These are phyloP conservation scores for Eucalyptus viminalis DNA, from an alignment of 345 rosid genomes.

Conservation along the genomic window DNA sequence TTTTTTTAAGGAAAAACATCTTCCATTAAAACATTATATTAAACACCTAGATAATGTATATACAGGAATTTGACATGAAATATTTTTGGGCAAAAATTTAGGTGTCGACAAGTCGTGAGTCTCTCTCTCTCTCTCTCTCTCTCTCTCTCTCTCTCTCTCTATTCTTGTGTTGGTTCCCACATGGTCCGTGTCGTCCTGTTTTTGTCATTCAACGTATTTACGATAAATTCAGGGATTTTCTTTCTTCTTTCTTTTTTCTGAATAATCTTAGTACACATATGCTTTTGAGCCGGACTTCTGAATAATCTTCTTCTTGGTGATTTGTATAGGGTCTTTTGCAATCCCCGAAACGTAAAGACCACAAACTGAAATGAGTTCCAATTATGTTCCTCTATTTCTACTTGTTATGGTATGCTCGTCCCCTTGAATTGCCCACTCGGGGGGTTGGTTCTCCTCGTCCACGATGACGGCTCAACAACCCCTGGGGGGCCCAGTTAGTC, in stretches of 20 bases:
- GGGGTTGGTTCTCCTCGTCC: neutral
- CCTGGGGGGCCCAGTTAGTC: conserved; percentile 25
- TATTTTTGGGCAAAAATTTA: too few species aligned
- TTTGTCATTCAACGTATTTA: neutral
- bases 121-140: too few species aligned
- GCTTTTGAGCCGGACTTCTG: neutral
- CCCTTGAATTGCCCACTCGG: neutral
- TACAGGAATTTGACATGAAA: too few species aligned
- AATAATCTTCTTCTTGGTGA: neutral
- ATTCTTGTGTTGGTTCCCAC: neutral
- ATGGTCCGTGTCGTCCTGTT: neutral
- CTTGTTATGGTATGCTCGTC: neutral
- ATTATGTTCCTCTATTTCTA: neutral
- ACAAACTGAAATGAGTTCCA: neutral
- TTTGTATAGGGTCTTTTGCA: neutral
- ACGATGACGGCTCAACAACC: neutral
- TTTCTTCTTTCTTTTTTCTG: neutral
- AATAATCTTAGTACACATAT: too few species aligned
- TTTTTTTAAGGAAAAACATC: too few species aligned
- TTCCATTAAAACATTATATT: too few species aligned
- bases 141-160: neutral
- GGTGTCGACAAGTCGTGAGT: neutral
- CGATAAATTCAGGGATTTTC: neutral
- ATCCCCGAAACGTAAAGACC: neutral
- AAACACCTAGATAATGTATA: too few species aligned